Evolutionary conservation across 106 monocot species (phyloP).

Genomic region (Allium fistulosum): DNA sequence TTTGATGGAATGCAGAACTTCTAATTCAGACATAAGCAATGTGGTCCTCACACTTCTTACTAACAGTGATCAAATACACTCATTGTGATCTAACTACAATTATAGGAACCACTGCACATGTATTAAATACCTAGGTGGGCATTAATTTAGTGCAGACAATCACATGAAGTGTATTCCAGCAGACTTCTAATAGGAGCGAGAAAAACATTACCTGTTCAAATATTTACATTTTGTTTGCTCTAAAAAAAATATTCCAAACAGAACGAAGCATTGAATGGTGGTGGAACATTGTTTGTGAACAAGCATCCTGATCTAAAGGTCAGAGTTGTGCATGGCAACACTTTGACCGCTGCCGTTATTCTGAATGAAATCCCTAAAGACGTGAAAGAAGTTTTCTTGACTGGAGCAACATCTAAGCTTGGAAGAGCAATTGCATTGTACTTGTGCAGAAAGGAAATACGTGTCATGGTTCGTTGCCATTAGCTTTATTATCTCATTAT

Average conservation of each 20-base stretch:
- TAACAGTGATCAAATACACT: too few species aligned
- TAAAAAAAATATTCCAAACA: slow-evolving; percentile 10
- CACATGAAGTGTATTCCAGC: too few species aligned
- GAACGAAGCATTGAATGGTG: slow-evolving; percentile 95
- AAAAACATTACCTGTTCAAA: too few species aligned
- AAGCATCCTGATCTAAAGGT: slow-evolving; percentile 73
- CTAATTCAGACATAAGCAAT: too few species aligned
- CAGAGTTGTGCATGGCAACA: slow-evolving; percentile 90
- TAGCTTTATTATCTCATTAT: not conserved
- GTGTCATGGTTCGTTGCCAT: slow-evolving; percentile 54
- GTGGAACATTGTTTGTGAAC: slow-evolving; percentile 79
- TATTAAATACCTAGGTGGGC: too few species aligned
- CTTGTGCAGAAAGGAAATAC: slow-evolving; percentile 59
- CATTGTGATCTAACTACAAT: too few species aligned
- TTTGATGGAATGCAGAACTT: too few species aligned
- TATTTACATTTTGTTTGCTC: too few species aligned
- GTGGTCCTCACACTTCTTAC: too few species aligned
- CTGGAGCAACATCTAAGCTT: slow-evolving; percentile 93
- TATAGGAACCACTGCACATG: too few species aligned
- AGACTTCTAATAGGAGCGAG: too few species aligned
- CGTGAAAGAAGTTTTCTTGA: slow-evolving; percentile 76
- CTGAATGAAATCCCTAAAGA: slow-evolving; percentile 65
- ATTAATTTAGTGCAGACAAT: too few species aligned
- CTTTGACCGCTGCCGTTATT: slow-evolving; percentile 82
- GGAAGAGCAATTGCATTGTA: slow-evolving; percentile 91